A percentile compares a stretch with the other conserved stretches of the same genome.
Conservation (phyloP, 495 filamentous ascomycete genomes). For the Neurospora terricola region DNA sequence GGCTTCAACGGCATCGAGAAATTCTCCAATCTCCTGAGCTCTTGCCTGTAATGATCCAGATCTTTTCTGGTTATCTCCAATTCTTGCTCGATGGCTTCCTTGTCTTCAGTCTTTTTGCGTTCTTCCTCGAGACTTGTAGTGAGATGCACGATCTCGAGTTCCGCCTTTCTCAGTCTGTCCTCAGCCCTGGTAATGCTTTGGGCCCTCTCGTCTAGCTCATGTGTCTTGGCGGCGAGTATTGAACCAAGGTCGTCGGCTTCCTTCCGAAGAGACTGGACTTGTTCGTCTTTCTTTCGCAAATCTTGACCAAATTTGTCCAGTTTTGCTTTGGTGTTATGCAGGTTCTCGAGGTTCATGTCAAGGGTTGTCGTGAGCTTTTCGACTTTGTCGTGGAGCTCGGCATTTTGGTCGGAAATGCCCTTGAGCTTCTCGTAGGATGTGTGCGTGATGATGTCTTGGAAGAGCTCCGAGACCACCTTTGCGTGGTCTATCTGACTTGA, state of each 20-base stretch:
- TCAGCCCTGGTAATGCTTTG: background rate
- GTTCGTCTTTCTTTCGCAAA: background rate
- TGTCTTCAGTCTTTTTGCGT: background rate
- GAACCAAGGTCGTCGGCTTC: background rate
- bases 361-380: background rate
- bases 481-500: background rate
- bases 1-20: background rate
- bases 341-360: background rate
- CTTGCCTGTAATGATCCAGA: background rate
- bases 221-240: background rate
- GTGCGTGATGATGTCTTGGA: background rate
- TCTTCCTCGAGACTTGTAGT: background rate
- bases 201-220: background rate
- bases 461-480: background rate
- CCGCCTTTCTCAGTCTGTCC: background rate
- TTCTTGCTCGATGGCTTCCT: background rate
- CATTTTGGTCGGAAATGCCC: constrained; percentile 1
- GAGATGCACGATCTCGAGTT: background rate
- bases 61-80: background rate
- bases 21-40: background rate
- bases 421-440: background rate
- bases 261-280: background rate
- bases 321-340: background rate
- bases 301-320: background rate
- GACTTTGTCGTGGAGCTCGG: background rate